Conservation (phyloP, 2,329 filamentous ascomycete genomes). For the Drechslerella coelobrocha region DNA sequence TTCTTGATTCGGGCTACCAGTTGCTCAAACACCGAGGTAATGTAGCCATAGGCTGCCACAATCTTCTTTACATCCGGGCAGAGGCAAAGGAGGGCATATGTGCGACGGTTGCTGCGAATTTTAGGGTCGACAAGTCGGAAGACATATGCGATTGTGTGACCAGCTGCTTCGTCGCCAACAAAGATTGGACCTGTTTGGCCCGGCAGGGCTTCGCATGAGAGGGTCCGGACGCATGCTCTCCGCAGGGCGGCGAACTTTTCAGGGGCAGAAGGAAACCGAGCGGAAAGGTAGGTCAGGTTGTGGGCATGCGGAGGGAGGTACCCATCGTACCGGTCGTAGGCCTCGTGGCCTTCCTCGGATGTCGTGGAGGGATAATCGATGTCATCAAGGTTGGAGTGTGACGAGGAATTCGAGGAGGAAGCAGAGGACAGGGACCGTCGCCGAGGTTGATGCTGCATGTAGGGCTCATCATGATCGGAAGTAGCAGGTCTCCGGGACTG, state of each 20-base stretch:
- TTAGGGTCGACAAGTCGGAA: conserved; percentile 73
- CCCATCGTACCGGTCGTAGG: conserved; percentile 43
- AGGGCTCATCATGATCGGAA: conserved; percentile 48
- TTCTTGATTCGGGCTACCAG: conserved; percentile 71
- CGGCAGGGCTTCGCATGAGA: conserved; percentile 72
- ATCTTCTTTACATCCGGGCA: conserved; percentile 70
- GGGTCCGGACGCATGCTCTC: conserved; percentile 70
- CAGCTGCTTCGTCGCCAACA: conserved; percentile 70
- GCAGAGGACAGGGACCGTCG: conserved; percentile 48
- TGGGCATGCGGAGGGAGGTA: conserved; percentile 65
- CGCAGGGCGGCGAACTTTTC: conserved; percentile 72
- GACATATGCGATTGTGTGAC: conserved; percentile 74
- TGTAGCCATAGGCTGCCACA: conserved; percentile 70
- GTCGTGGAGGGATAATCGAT: conserved; percentile 42
- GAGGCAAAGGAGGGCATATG: conserved; percentile 72
- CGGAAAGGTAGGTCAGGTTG: conserved; percentile 72
- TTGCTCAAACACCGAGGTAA: conserved; percentile 69
- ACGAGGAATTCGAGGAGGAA: conserved; percentile 47
- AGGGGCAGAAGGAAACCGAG: conserved; percentile 68
- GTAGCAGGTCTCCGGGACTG: conserved; percentile 43
- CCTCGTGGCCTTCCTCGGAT: conserved; percentile 44
- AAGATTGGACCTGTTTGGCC: conserved; percentile 71
- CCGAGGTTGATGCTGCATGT: conserved; percentile 43
- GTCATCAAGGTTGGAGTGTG: conserved; percentile 43
- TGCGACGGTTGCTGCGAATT: conserved; percentile 71